Conservation (phyloP, 2,329 filamentous ascomycete genomes). For the Cladosporium sp. region DNA sequence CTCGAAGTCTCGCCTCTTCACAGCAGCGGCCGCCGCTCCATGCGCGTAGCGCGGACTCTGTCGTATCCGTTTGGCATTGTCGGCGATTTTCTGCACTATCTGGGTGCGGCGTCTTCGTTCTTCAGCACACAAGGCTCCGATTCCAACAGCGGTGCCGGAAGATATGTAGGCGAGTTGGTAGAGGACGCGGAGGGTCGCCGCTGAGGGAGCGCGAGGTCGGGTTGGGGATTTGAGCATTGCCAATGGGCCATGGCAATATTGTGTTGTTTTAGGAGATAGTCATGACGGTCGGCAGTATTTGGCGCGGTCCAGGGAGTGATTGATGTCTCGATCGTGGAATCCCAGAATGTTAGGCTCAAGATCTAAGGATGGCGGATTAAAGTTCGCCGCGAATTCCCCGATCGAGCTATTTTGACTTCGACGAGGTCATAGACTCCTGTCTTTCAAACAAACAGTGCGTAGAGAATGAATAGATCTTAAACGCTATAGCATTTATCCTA, state of each 20-base stretch:
- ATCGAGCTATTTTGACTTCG: neutral
- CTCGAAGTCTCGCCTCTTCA: slow-evolving; percentile 3
- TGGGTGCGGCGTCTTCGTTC: slow-evolving; percentile 39
- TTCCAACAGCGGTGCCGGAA: slow-evolving; percentile 41
- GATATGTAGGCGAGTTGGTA: slow-evolving; percentile 44
- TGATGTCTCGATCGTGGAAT: neutral
- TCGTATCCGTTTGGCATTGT: slow-evolving; percentile 38
- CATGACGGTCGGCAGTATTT: neutral
- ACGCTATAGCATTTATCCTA: neutral
- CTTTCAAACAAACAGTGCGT: too few species aligned
- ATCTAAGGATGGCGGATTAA: slow-evolving; percentile 2
- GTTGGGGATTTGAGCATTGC: slow-evolving; percentile 16
- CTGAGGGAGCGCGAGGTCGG: slow-evolving; percentile 38
- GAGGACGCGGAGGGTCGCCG: slow-evolving; percentile 38
- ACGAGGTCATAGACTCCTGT: neutral
- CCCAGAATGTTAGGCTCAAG: neutral
- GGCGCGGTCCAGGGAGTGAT: neutral
- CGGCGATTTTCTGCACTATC: slow-evolving; percentile 38
- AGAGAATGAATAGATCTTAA: neutral
- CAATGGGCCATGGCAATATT: slow-evolving; percentile 13
- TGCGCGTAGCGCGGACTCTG: slow-evolving; percentile 35
- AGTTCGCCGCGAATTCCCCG: slow-evolving; percentile 10
- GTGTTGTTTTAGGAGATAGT: neutral
- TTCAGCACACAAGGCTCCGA: slow-evolving; percentile 40
- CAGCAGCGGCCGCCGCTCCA: slow-evolving; percentile 27